Evolutionary conservation across 2,329 filamentous ascomycete species (phyloP).

Genomic region (Alternaria arbusti): DNA sequence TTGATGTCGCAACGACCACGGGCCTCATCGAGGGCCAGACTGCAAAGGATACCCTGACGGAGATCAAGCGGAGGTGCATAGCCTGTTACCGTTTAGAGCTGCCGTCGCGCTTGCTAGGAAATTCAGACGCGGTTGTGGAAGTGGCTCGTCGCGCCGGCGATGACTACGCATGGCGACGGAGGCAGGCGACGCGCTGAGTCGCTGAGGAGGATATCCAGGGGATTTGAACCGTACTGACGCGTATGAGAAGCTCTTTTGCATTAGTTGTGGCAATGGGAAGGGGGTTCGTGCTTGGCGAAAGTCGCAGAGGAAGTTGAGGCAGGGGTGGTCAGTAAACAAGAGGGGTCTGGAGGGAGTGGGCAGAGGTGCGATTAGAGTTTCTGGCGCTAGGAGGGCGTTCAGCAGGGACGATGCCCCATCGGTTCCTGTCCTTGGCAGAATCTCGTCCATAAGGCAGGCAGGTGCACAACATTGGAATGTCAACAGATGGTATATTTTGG

Average conservation of each 20-base stretch:
- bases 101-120: background rate
- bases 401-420: constrained; percentile 5
- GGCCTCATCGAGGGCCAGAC: background rate
- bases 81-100: background rate
- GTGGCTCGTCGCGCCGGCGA: background rate
- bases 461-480: background rate
- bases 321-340: background rate
- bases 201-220: background rate
- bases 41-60: background rate
- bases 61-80: background rate
- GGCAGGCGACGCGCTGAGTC: background rate
- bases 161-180: background rate
- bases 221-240: background rate
- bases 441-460: background rate
- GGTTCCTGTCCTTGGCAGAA: constrained; percentile 16
- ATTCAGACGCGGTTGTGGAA: background rate
- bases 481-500: background rate
- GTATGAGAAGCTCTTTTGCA: background rate
- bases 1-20: background rate
- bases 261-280: background rate
- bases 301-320: background rate
- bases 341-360: background rate
- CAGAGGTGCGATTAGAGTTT: constrained; percentile 26
- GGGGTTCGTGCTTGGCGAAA: background rate
- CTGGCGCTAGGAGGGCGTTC: constrained; percentile 13